Base-by-base conservation (phyloP, 2,329 filamentous ascomycete genomes). In the Trichoderma harzianum region DNA sequence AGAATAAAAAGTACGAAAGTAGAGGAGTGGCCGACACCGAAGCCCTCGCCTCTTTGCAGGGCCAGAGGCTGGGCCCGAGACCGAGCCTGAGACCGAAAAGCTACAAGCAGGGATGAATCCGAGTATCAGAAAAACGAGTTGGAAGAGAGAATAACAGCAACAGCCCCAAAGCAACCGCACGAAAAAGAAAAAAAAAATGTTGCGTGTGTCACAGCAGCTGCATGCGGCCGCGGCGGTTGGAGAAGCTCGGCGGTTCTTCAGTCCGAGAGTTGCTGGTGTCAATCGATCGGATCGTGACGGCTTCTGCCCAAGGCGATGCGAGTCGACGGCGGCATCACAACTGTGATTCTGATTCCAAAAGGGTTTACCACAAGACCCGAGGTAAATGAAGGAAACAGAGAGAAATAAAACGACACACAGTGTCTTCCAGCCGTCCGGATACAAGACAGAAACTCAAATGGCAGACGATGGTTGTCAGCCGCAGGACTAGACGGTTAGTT, bases 161-260 rank as follows among this genome's bases (percentile, higher is more conserved):
- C 47, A 70, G 57, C 16, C 63, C 12, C n/a, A 39, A 39, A 58
- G 68, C 64, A 66, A 55, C 34, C 14, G 36, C 36, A 58, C 65
- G 26, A 55, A 43, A 34, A 36, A 34, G 5, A 16, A 36, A 36
- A 34, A 12, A 16, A 36, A 36, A 55, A 24, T 18, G 16, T 51
- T 58, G 34, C 57, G n/a, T 64, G 71, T 72, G 65, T 36, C 26
- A 72, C 71, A 32, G 36, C 60, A 72, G 65, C 58, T 60, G 71
- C 70, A 69, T 43, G 18, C 26, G 39, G 55, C 66, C 66, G 66
- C n/a, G 43, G 39, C 55, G 55, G 66, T 61, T 69, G 66, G 36
- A 34, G 21, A 39, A 51, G 55, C 34, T 36, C n/a, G 66, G 66
- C 28, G 14, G 12, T 43, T 47, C 39, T 69, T 57, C 18, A 32